Base-by-base conservation (phyloP, 148 eudicot species). In the Rhododendron kiyosumense region DNA sequence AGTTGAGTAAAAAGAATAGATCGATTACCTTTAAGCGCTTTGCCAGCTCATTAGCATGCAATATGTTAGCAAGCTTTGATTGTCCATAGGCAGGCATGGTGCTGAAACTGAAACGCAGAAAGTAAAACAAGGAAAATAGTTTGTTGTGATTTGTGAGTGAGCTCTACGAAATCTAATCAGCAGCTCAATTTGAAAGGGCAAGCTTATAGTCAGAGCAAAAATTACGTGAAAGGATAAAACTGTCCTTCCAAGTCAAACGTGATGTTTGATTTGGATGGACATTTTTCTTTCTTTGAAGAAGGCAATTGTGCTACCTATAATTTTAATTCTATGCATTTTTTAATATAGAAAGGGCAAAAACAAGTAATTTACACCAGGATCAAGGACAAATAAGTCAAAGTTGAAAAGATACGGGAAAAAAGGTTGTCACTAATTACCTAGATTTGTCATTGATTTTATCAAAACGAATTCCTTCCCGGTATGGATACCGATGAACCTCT, bases 31-130 rank as follows among this genome's bases (percentile, higher is more conserved):
- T 90, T 26, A 95, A 85, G 85, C 87, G 90, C 87, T 88, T 92
- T 85, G 98, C 79, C n/a, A 94, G 97, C 91, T 95, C 98, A 45
- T 91, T 90, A 22, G 95, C 94, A 84, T 94, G 96, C 90, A 96
- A 87, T 87, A 94, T 91, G 86, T 95, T 96, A 12, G 95, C 95
- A 51, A 96, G 95, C 91, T 96, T 96, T 74, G 98, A 94, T 88
- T 94, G 98, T 46, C 98, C 98, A 86, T 94, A 96, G 41, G 98
- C 98, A 84, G 85, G 88, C 18, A 90, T 26, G 81, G 88, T 88
- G 84, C 79, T 90, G 87, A 89, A 96, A 84, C 98, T 96, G 95
- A 81, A 93, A 80, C 81, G 69, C 79, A 81, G 17, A 84, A 71
- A 71, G 76, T 5, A 71, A 71, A 71, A 71, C 41, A 30, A 71